Conservation (phyloP, 2,329 filamentous ascomycete genomes). For the Incumbomyces lentus region DNA sequence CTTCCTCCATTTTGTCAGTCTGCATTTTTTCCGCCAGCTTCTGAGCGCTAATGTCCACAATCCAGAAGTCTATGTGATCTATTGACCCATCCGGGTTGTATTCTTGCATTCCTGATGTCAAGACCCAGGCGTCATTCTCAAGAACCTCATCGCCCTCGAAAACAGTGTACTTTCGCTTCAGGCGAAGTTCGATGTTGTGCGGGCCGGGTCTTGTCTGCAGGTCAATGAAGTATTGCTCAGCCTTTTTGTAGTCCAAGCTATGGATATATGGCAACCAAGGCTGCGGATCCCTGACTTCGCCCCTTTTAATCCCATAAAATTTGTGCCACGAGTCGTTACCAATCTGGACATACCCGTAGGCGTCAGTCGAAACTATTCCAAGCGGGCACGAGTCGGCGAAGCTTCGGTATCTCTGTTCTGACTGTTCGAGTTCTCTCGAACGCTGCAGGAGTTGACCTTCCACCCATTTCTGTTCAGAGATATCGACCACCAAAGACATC, state of each 20-base stretch:
- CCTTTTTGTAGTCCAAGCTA: background rate
- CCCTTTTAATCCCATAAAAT: background rate
- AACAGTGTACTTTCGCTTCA: conserved; percentile 3
- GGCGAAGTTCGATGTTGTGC: background rate
- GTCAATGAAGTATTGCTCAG: background rate
- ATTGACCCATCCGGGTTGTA: background rate
- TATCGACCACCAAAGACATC: conserved; percentile 20
- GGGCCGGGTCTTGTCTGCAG: background rate
- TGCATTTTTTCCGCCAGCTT: conserved; percentile 75
- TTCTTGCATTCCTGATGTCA: background rate
- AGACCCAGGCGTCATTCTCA: background rate
- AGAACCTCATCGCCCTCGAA: background rate
- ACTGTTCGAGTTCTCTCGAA: conserved; percentile 15
- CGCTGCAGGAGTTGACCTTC: conserved; percentile 37
- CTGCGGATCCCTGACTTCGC: conserved; percentile 1
- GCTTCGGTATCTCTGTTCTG: conserved; percentile 4
- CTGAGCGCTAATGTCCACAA: conserved; percentile 74
- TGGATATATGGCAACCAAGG: conserved; percentile 2
- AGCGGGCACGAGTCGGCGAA: conserved; percentile 6
- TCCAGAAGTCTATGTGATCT: conserved; percentile 24
- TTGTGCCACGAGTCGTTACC: conserved; percentile 7
- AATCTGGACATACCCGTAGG: background rate
- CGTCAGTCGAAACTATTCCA: conserved; percentile 4
- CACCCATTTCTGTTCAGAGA: conserved; percentile 37
- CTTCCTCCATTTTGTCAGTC: conserved; percentile 64